Base-by-base conservation (phyloP, 116 monocot species). In the Phalaenopsis hybrid region DNA sequence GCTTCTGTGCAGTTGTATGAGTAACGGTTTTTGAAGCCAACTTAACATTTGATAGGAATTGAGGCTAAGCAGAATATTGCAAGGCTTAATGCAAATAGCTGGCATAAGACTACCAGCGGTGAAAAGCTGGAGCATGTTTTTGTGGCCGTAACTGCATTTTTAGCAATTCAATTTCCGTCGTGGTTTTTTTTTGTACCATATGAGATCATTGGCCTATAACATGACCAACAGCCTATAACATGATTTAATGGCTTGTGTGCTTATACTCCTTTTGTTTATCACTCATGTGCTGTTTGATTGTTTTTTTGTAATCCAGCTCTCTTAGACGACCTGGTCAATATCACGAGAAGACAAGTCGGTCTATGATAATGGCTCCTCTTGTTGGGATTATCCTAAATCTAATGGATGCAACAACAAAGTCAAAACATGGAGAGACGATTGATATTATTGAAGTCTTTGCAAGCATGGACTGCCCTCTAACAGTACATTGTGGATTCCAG, bases 311-410 rank as follows among this genome's bases (percentile, higher is more conserved):
- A 77, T 77, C 51, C 87, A 94, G 97, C 86, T 89, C 90, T 68
- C 72, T 88, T 25, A 87, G 93, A 67, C 87, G 95, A 76, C 87
- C 90, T 68, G 92, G 92, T 5, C 91, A 95, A 55, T 83, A 82
- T 83, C 83, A 87, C 57, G 97, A 98, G 79, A 98, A 98, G 83
- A 89, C 89, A 81, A 98, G 86, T 78, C 81, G 93, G n/a, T 88
- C 89, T 45, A 85, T 92, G 88, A 93, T 98, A 73, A 80, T 98
- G 52, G 93, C 93, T 37, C 97, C 97, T 44, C 90, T 98, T 80
- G 91, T 94, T 73, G 95, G 97, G 55, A 98, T 98, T 31, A 93
- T 98, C 61, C 83, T 94, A 73, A 94, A 93, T 73, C 86, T 97
- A 46, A 87, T 93, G 81, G 94, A 92, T 78, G 83, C 90, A 69